Evolutionary conservation across 371 early-diverging fungal species (phyloP), one percentile per base, ranked within the genome.

Genomic region (Mucor mucedo): DNA sequence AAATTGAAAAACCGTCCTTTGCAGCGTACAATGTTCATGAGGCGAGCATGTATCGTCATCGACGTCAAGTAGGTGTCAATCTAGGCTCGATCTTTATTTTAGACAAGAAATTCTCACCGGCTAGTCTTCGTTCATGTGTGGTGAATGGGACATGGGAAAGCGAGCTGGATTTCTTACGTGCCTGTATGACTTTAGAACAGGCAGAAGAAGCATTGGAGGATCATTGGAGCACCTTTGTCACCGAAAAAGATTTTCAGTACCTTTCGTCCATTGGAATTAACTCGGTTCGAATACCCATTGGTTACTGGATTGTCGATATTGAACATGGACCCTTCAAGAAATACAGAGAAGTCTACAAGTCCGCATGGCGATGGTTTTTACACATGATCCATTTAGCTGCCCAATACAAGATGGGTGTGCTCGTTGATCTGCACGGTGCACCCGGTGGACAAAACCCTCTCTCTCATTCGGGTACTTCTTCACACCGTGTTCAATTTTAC

Each of bases 381-480:
- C 62, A 66, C 21, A 68, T 80, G 0, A 69, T 91, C 11, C 68
- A 68, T 11, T 84, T 83, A 80, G 82, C 84, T 2, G 80, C 79
- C 0, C 67, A 80, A 55, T 70, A 87, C 62, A 74, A 78, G 2
- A 68, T 91, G 35, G 84, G 88, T 21, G 89, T 84, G 2, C 77
- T 89, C 33, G 76, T 91, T 11, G 89, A 91, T 68, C 56, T 91
- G 27, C 91, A 91, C 57, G 89, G 85, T 0, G 87, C 84, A 11
- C 91, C 91, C 2, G 70, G 73, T 32, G 73, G 69, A 27, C 76
- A 76, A 39, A 76, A 76, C 42, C 52, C 52, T 14, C 65, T 70
- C 29, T 44, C 57, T 11, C 71, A 72, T 59, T 72, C 61, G 52
- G 76, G 76, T 44, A 41, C 55, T 14, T 65, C 76, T 0, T 47